Evolutionary conservation across 257 asterid species (phyloP).

Genomic region (Solanum tarijense): DNA sequence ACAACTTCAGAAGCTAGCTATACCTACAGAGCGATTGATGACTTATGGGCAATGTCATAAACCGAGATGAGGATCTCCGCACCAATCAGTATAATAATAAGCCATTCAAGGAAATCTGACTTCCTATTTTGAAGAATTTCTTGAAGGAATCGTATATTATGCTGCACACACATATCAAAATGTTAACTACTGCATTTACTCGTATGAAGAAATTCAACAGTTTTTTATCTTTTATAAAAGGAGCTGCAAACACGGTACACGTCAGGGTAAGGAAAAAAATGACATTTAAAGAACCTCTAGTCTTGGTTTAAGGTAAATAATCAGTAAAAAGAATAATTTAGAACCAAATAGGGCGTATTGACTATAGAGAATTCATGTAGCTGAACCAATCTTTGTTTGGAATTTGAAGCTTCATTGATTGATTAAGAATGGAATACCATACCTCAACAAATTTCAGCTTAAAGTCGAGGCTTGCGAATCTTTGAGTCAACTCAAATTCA

Average conservation of each 20-base stretch:
- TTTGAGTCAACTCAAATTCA: constrained; percentile 90
- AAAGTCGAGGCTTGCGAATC: constrained; percentile 94
- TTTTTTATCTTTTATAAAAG: background rate
- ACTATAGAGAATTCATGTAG: background rate
- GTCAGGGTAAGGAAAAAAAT: background rate
- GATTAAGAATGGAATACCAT: background rate
- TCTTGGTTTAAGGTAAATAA: background rate
- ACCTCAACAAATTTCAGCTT: constrained; percentile 97
- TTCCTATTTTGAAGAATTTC: constrained; percentile 95
- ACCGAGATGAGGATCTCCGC: constrained; percentile 88
- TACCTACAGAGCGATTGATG: constrained; percentile 15
- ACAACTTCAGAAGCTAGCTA: background rate
- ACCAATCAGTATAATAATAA: constrained; percentile 76
- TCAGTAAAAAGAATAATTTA: background rate
- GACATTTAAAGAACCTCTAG: background rate
- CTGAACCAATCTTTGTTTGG: background rate
- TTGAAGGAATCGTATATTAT: constrained; percentile 84
- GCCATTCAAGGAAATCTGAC: constrained; percentile 93
- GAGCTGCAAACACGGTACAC: background rate
- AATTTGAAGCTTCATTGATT: background rate
- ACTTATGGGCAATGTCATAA: constrained; percentile 65
- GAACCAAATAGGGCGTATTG: background rate
- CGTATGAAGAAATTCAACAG: background rate
- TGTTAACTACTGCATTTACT: background rate
- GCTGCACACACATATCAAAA: constrained; percentile 39